Percentiles rank a stretch among this genome's conserved stretches.
These are phyloP conservation scores for Casuarina equisetifolia DNA, from an alignment of 306 rosid species.

Conservation along the genomic window DNA sequence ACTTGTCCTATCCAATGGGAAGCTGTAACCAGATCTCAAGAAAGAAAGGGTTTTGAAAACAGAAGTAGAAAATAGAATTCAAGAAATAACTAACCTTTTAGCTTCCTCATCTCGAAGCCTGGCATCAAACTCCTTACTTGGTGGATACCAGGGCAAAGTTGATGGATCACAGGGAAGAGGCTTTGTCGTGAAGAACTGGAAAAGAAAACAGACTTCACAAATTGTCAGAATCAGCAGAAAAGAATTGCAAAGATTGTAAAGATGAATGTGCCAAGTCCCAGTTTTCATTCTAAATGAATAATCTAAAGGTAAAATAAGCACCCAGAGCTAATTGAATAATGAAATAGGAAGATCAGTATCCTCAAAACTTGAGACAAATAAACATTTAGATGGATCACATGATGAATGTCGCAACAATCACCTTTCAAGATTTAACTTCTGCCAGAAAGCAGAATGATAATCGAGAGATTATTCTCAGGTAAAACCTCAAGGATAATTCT, in stretches of 20 bases:
- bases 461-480: neutral
- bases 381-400: neutral
- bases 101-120: constrained; percentile 69
- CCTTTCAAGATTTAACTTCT: neutral
- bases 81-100: constrained; percentile 55
- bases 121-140: constrained; percentile 85
- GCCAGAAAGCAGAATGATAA: neutral
- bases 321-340: neutral
- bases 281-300: neutral
- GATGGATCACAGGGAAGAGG: constrained; percentile 80
- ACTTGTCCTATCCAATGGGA: constrained; percentile 12
- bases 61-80: constrained; percentile 11
- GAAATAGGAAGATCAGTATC: neutral
- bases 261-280: neutral
- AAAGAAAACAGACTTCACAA: constrained; percentile 19
- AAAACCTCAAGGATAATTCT: neutral
- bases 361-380: neutral
- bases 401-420: neutral
- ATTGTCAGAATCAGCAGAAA: neutral
- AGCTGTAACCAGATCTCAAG: constrained; percentile 15
- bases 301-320: constrained; percentile 5
- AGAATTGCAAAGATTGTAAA: neutral
- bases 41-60: constrained; percentile 15
- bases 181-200: constrained; percentile 66
- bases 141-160: constrained; percentile 73